A percentile compares a stretch with the other conserved stretches of the same genome.
phyloP scores from a whole-genome alignment of 306 rosid genomes.

The Castanospermum australe region DNA sequence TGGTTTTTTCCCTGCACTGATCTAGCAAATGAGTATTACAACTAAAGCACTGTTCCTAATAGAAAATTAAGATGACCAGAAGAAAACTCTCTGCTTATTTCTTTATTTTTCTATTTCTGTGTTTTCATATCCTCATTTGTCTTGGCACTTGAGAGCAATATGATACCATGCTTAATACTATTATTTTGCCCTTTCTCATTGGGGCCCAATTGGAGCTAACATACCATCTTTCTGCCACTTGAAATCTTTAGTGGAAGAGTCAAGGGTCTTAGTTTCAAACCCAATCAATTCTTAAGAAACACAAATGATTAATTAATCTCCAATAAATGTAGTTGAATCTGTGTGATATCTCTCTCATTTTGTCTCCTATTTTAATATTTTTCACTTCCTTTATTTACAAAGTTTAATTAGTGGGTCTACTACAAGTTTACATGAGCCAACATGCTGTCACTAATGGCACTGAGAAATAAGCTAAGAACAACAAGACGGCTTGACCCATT shows the following conservation, averaged over 20 bases:
- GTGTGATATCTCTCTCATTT: constrained; percentile 27
- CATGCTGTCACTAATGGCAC: constrained; percentile 41
- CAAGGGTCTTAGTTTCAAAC: constrained; percentile 59
- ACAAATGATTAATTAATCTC: constrained; percentile 26
- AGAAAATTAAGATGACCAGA: not conserved
- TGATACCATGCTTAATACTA: constrained; percentile 30
- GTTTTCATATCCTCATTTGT: not conserved
- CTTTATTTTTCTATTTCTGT: not conserved
- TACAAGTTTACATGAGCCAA: constrained; percentile 35
- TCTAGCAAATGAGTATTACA: not conserved
- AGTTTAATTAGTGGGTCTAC: constrained; percentile 25
- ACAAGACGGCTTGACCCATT: constrained; percentile 55
- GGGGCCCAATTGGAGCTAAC: constrained; percentile 55
- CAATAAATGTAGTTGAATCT: constrained; percentile 15
- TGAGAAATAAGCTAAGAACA: constrained; percentile 48
- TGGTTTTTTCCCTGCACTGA: not conserved
- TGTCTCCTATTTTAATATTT: constrained; percentile 17
- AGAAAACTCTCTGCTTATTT: not conserved
- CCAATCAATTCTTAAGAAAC: constrained; percentile 47
- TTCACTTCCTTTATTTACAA: not conserved
- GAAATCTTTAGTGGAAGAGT: constrained; percentile 70
- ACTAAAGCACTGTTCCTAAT: not conserved
- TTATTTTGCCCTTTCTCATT: constrained; percentile 26
- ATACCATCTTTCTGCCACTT: constrained; percentile 38
- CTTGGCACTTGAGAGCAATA: constrained; percentile 41